Evolutionary conservation across 306 rosid species (phyloP), one percentile per base, ranked within the genome.

Genomic region (Acacia acuminata): DNA sequence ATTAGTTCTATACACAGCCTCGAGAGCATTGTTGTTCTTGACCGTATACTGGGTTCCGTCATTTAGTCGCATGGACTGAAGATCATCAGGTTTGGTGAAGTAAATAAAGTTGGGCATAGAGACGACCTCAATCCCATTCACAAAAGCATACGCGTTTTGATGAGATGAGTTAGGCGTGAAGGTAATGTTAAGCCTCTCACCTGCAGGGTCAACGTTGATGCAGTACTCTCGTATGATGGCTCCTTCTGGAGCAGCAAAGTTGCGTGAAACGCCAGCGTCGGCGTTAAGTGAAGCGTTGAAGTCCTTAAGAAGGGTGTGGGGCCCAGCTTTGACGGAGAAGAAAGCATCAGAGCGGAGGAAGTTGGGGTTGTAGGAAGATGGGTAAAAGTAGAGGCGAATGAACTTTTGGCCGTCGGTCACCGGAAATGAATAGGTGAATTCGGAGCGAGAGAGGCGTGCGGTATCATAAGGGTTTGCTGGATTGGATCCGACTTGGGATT

Each of bases 311-410:
- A 60, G 66, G 32, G 34, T 83, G 43, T 60, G 84, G 24, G 25
- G 24, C 10, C 47, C 72, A 7, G 47, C 47, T 67, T 71, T 77
- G 48, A 90, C 90, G 4, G 89, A 85, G 81, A 86, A 90, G 30
- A 81, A 34, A 40, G 85, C 70, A 0, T 64, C 45, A 3, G 47
- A 56, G 44, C 10, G 65, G 5, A 9, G 7, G 22, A 88, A 87
- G 0, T 13, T 4, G 30, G 12, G 66, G 34, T n/a, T 2, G 10
- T 55, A 60, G 30, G 2, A 24, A 60, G 2, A n/a, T 60, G 66
- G 32, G 66, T 60, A 60, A 60, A 60, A 60, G 66, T 60, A 60
- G 32, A 60, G 66, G 14, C 66, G 66, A 22, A 60, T 11, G 5
- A 60, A 22, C 32, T 60, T 60, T 60, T 60, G 66, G 66, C 66